Conservation (phyloP, 2,329 filamentous ascomycete genomes). For the Penicillium freii region DNA sequence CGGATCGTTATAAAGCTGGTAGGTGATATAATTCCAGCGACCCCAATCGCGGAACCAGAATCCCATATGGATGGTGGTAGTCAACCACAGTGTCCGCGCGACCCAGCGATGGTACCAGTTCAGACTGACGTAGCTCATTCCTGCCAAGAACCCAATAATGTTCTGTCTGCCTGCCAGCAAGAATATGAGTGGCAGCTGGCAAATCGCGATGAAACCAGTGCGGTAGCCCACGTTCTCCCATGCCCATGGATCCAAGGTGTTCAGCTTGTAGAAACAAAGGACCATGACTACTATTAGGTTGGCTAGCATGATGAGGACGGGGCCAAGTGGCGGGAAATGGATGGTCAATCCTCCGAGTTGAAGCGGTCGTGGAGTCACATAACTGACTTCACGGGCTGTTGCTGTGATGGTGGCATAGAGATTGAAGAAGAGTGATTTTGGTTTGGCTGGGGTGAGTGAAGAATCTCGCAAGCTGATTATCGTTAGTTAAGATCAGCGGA, state of each 20-base stretch:
- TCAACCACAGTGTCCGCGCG: slow-evolving; percentile 52
- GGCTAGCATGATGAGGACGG: slow-evolving; percentile 34
- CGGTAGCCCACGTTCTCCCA: slow-evolving; percentile 59
- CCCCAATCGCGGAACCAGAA: slow-evolving; percentile 56
- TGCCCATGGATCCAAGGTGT: slow-evolving; percentile 49
- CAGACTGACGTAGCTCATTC: slow-evolving; percentile 50
- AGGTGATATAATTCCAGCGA: slow-evolving; percentile 50
- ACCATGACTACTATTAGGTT: slow-evolving; percentile 54
- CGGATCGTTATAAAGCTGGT: slow-evolving; percentile 49
- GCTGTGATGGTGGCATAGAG: slow-evolving; percentile 55
- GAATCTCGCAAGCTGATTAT: slow-evolving; percentile 46
- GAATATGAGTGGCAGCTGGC: slow-evolving; percentile 57
- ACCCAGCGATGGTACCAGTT: slow-evolving; percentile 56
- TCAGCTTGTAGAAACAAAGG: slow-evolving; percentile 56
- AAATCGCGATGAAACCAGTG: slow-evolving; percentile 53
- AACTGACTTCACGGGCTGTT: slow-evolving; percentile 53
- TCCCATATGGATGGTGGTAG: slow-evolving; percentile 54
- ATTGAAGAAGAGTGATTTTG: slow-evolving; percentile 49
- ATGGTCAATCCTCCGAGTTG: slow-evolving; percentile 32
- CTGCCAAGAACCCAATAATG: slow-evolving; percentile 50
- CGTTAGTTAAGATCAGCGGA: not conserved
- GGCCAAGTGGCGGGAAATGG: slow-evolving; percentile 43
- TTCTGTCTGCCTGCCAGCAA: slow-evolving; percentile 57
- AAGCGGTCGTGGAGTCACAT: slow-evolving; percentile 45
- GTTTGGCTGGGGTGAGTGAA: slow-evolving; percentile 51